These are phyloP conservation scores for Trichoderma sp. DNA, from an alignment of 2,329 filamentous ascomycete species.

Conservation along the genomic window DNA sequence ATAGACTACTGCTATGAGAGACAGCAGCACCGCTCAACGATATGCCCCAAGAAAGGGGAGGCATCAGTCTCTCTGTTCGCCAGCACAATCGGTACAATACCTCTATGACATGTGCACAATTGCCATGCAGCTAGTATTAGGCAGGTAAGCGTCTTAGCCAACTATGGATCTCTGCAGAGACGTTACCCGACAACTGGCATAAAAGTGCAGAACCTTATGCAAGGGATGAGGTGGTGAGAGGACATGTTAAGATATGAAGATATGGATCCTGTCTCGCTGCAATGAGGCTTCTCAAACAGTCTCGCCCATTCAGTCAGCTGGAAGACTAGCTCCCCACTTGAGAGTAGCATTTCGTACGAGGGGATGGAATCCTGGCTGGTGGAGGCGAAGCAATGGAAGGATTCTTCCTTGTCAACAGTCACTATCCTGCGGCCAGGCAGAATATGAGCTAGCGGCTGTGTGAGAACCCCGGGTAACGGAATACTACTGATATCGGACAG, in stretches of 20 bases:
- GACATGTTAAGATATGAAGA: background rate
- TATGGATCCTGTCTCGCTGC: background rate
- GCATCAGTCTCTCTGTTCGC: slow-evolving; percentile 11
- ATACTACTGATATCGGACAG: background rate
- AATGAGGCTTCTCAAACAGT: background rate
- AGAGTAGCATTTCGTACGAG: background rate
- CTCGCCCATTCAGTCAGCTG: background rate
- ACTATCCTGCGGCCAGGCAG: background rate
- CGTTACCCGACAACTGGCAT: background rate
- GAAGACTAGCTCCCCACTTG: background rate
- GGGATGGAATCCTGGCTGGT: background rate
- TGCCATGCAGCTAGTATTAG: background rate
- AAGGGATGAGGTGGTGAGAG: slow-evolving; percentile 5
- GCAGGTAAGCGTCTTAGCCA: background rate
- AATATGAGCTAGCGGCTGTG: background rate
- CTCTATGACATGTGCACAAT: background rate
- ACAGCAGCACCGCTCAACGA: background rate
- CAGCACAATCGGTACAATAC: background rate
- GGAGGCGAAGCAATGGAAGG: background rate
- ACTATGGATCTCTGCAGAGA: background rate
- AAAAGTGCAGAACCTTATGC: background rate
- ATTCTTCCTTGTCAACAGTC: background rate
- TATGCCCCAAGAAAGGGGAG: slow-evolving; percentile 5
- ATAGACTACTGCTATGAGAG: background rate
- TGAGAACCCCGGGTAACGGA: background rate